Evolutionary conservation across 1,284 basidiomycete genomes (phyloP), one percentile per base, ranked within the genome.

Genomic region (Boletus sp.): DNA sequence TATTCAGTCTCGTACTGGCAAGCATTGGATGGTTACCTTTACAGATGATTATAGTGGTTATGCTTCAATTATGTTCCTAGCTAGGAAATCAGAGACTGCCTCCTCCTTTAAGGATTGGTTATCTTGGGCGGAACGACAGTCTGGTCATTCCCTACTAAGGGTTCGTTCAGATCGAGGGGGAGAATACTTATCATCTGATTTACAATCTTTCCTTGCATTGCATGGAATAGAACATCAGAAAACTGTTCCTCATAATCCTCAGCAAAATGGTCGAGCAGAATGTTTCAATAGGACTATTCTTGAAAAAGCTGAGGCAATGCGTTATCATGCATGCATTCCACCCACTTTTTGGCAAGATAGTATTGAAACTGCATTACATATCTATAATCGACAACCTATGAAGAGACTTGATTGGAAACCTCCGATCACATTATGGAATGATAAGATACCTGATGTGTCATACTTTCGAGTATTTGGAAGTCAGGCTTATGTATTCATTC

Each of bases 371-470:
- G 27, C 52, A 13, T 6, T 54, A 1, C 40, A 54, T 10, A 54
- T 54, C 1, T 54, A 54, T 33, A 54, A 54, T 21, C 10, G 13
- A 11, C 52, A 54, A 44, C 52, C 52, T 25, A 44, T 54, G 43
- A 2, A 13, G 14, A 3, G n/a, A 13, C 23, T 44, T 13, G n/a
- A 25, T 14, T 44, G n/a, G 43, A 44, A 44, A 14, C 43, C 43
- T 23, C 43, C 43, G 1, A 44, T 44, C 43, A 25, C 43, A 23
- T 13, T 44, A 44, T 44, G n/a, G 43, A 14, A 44, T 13, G n/a
- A 13, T 23, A 44, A 44, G 43, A 44, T 6, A 44, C 43, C 13
- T 1, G 43, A 44, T 44, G 43, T 44, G 5, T 44, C 43, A 1
- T 44, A 44, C 6, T 44, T 44, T 13, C 4, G n/a, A n/a, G n/a